Percentiles rank a stretch among this genome's conserved stretches.
Conservation (phyloP, 257 asterid species). For the Plectranthus barbatus region DNA sequence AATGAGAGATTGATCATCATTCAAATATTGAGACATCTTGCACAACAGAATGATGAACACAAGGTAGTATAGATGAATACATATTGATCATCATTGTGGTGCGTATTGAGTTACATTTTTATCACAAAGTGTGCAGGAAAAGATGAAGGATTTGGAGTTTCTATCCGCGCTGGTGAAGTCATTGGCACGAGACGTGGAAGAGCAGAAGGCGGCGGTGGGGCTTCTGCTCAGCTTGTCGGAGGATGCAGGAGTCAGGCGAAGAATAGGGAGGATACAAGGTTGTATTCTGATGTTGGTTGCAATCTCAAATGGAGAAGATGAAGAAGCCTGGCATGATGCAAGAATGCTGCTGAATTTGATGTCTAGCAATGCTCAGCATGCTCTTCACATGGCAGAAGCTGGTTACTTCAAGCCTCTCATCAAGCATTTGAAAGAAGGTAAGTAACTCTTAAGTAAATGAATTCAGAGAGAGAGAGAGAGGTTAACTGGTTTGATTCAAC, state of each 20-base stretch:
- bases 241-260: conserved; percentile 39
- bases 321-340: conserved; percentile 53
- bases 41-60: conserved; percentile 26
- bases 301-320: conserved; percentile 50
- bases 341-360: conserved; percentile 40
- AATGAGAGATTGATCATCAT: conserved; percentile 42
- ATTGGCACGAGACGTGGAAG: conserved; percentile 43
- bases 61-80: conserved; percentile 40
- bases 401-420: conserved; percentile 82
- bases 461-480: no score
- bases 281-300: conserved; percentile 73
- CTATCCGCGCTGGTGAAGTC: conserved; percentile 58
- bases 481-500: no score
- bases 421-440: conserved; percentile 65
- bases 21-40: conserved; percentile 38
- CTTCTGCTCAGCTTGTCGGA: conserved; percentile 42
- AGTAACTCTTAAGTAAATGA: no score
- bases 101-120: conserved; percentile 20
- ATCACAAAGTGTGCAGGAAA: conserved; percentile 57
- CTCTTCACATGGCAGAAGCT: conserved; percentile 94
- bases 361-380: conserved; percentile 71
- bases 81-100: neutral
- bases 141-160: conserved; percentile 48
- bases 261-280: conserved; percentile 67
- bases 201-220: conserved; percentile 77